These are phyloP conservation scores for Carex littledalei DNA, from an alignment of 176 grass and related monocot species.

Conservation along the genomic window DNA sequence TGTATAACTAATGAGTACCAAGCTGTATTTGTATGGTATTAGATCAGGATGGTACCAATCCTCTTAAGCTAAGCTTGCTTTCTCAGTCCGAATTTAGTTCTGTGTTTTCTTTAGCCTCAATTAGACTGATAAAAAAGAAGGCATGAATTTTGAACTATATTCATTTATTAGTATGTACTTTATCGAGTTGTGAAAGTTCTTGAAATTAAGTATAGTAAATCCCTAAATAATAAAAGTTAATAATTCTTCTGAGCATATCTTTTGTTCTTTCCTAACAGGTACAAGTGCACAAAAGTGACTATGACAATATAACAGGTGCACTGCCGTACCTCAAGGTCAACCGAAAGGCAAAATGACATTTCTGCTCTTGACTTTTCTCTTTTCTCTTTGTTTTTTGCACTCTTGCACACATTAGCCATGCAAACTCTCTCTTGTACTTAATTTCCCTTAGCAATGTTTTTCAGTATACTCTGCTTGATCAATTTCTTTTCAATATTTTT, in stretches of 20 bases:
- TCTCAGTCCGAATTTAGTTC: not conserved
- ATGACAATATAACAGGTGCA: constrained; percentile 67
- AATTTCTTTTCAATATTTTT: not conserved
- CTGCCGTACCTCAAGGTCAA: constrained; percentile 93
- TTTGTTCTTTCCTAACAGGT: constrained; percentile 45
- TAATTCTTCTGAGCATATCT: constrained; percentile 3
- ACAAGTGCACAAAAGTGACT: constrained; percentile 75
- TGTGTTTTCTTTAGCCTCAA: not conserved
- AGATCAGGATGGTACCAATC: not conserved
- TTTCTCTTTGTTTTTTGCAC: constrained; percentile 30
- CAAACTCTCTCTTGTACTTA: not conserved
- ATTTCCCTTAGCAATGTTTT: not conserved
- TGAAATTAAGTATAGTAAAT: not conserved
- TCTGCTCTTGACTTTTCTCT: constrained; percentile 18
- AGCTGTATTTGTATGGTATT: not conserved
- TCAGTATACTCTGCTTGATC: constrained; percentile 1
- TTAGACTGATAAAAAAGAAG: not conserved
- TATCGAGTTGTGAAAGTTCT: not conserved
- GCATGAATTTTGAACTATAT: not conserved
- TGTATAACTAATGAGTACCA: not conserved
- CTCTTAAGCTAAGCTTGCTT: not conserved
- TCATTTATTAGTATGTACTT: not conserved
- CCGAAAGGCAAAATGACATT: constrained; percentile 57
- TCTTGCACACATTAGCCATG: not conserved
- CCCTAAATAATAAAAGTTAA: not conserved